Conservation (phyloP, 306 rosid species). For the Biancaea sappan region DNA sequence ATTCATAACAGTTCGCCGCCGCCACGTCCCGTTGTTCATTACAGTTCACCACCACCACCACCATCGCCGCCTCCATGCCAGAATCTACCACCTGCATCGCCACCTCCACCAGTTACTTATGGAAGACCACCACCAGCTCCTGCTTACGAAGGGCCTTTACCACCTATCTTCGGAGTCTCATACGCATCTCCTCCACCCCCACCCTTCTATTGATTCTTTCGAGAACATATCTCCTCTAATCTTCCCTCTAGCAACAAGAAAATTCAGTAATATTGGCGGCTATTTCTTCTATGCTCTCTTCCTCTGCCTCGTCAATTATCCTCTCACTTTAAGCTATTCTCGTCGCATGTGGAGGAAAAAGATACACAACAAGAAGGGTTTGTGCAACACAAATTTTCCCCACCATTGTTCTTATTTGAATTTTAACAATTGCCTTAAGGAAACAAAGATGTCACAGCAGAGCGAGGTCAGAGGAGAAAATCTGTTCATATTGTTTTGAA, state of each 20-base stretch:
- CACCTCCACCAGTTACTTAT: slow-evolving; percentile 39
- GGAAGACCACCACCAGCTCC: slow-evolving; percentile 78
- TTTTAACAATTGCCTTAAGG: slow-evolving; percentile 19
- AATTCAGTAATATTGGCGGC: slow-evolving; percentile 36
- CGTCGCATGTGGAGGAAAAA: slow-evolving; percentile 56
- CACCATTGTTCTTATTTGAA: background rate
- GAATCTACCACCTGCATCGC: slow-evolving; percentile 30
- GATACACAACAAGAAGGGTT: slow-evolving; percentile 24
- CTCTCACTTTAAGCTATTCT: slow-evolving; percentile 58
- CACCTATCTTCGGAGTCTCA: slow-evolving; percentile 78
- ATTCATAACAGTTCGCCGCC: slow-evolving; percentile 27
- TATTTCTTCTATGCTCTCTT: slow-evolving; percentile 44
- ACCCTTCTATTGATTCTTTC: slow-evolving; percentile 93
- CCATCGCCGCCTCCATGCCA: slow-evolving; percentile 30
- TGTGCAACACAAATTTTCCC: slow-evolving; percentile 6
- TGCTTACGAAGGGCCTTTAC: slow-evolving; percentile 93
- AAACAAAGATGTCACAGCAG: slow-evolving; percentile 46
- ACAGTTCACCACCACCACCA: slow-evolving; percentile 41
- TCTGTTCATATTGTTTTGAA: slow-evolving; percentile 81
- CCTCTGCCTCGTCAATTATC: slow-evolving; percentile 30
- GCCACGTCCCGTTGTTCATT: slow-evolving; percentile 41
- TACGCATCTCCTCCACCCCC: slow-evolving; percentile 98
- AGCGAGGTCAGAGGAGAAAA: slow-evolving; percentile 70
- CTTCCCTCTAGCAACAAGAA: slow-evolving; percentile 42
- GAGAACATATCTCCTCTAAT: slow-evolving; percentile 80